phyloP scores from a whole-genome alignment of 345 rosid species.

The Euphorbia peplus region DNA sequence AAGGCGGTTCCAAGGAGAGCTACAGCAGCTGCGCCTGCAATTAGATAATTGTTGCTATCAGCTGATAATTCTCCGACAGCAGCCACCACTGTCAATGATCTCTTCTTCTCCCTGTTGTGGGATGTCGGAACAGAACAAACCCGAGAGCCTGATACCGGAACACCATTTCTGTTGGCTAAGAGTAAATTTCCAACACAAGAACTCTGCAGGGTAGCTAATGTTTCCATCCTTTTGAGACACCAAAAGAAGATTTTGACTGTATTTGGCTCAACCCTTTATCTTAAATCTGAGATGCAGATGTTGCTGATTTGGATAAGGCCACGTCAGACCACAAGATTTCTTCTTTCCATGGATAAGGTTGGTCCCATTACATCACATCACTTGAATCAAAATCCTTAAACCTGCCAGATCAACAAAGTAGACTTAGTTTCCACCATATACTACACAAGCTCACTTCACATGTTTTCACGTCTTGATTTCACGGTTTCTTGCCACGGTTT shows the following conservation, averaged over 20 bases:
- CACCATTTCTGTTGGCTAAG: conserved; percentile 17
- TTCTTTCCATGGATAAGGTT: conserved; percentile 33
- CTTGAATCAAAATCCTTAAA: no score
- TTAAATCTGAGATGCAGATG: background rate
- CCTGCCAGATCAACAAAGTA: no score
- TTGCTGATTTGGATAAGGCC: conserved; percentile 43
- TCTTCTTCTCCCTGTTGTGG: conserved; percentile 34
- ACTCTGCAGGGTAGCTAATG: conserved; percentile 33
- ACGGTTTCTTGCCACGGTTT: no score
- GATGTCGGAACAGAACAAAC: conserved; percentile 5
- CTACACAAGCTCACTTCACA: no score
- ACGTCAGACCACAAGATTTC: conserved; percentile 38
- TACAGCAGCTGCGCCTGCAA: conserved; percentile 65
- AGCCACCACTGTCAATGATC: conserved; percentile 55
- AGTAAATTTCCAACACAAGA: conserved; percentile 15
- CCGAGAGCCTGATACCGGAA: conserved; percentile 7
- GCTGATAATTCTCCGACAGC: conserved; percentile 86
- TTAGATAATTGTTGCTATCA: conserved; percentile 57
- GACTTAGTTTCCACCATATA: no score
- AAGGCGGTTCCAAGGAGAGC: conserved; percentile 90
- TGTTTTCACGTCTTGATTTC: no score
- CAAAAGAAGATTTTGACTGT: background rate
- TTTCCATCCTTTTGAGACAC: conserved; percentile 27
- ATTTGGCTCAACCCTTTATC: background rate
- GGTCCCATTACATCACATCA: conserved; percentile 20